A percentile compares a stretch with the other conserved stretches of the same genome.
Evolutionary conservation across 495 filamentous ascomycete species (phyloP).

Genomic region (Sphaerosporella brunnea): DNA sequence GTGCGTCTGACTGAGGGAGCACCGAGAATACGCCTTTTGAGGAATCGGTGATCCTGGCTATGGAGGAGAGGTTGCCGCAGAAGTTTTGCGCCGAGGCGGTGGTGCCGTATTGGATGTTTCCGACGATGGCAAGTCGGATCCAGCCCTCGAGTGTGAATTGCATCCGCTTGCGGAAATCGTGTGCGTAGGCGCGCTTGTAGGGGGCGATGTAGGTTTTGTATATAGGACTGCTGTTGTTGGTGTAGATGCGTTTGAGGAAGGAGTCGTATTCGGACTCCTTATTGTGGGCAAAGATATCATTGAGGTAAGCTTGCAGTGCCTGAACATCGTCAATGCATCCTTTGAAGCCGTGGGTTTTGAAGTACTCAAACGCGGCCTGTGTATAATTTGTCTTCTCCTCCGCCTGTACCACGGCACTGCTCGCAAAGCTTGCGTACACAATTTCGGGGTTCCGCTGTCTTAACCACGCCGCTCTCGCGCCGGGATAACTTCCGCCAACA

Average conservation of each 20-base stretch:
- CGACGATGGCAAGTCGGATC: too few species aligned
- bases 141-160: too few species aligned
- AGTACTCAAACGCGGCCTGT: background rate
- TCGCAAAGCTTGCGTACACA: slow-evolving; percentile 13
- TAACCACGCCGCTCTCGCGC: slow-evolving; percentile 20
- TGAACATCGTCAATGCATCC: background rate
- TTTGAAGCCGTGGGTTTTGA: background rate
- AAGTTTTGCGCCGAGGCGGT: too few species aligned
- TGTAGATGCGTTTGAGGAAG: background rate
- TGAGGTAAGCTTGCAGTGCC: background rate
- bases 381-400: background rate
- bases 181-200: too few species aligned
- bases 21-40: too few species aligned
- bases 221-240: background rate
- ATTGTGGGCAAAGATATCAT: background rate
- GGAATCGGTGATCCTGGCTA: too few species aligned
- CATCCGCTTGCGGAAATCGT: too few species aligned
- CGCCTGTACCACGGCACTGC: slow-evolving; percentile 14
- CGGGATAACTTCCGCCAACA: slow-evolving; percentile 19
- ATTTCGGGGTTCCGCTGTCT: slow-evolving; percentile 17
- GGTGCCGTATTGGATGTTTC: too few species aligned
- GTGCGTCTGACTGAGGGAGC: too few species aligned
- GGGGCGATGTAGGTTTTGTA: background rate
- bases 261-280: background rate
- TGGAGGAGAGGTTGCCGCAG: too few species aligned